A percentile compares a stretch with the other conserved stretches of the same genome.
Evolutionary conservation across 306 rosid genomes (phyloP).

Genomic region (Dryas alaskensis): DNA sequence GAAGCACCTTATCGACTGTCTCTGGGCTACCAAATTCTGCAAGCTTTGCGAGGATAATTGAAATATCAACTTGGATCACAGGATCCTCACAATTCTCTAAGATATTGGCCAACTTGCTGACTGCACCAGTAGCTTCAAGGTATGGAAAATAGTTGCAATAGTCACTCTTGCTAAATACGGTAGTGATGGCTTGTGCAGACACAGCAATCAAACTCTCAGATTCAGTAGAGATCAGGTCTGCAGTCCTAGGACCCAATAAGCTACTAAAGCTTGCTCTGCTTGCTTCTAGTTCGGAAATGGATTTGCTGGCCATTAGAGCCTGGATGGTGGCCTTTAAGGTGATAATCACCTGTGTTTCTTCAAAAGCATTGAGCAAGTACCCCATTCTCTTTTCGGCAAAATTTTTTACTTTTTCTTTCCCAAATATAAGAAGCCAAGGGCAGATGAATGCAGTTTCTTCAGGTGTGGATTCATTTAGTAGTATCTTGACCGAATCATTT

Average conservation of each 20-base stretch:
- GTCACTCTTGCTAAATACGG: conserved; percentile 27
- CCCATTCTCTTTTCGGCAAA: conserved; percentile 19
- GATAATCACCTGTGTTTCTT: conserved; percentile 20
- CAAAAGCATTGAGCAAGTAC: conserved; percentile 17
- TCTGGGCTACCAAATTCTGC: conserved; percentile 30
- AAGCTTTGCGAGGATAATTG: conserved; percentile 29
- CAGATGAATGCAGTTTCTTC: conserved; percentile 27
- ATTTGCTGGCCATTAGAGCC: conserved; percentile 36
- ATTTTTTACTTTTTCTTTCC: conserved; percentile 24
- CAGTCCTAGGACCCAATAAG: conserved; percentile 35
- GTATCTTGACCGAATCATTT: conserved; percentile 15
- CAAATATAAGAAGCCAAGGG: conserved; percentile 37
- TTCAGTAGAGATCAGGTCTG: conserved; percentile 14
- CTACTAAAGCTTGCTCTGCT: conserved; percentile 33
- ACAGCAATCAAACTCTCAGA: conserved; percentile 25
- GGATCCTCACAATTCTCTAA: conserved; percentile 25
- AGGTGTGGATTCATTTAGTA: conserved; percentile 16
- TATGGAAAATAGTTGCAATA: conserved; percentile 27
- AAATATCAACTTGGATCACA: conserved; percentile 28
- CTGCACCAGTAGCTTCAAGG: conserved; percentile 20
- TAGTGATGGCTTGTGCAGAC: conserved; percentile 33
- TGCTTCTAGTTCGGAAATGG: conserved; percentile 33
- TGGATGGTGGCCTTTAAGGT: conserved; percentile 20
- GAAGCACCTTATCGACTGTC: conserved; percentile 29
- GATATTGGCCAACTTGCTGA: conserved; percentile 18